Evolutionary conservation across 2,329 filamentous ascomycete genomes (phyloP).

Genomic region (Cytospora piceicola): DNA sequence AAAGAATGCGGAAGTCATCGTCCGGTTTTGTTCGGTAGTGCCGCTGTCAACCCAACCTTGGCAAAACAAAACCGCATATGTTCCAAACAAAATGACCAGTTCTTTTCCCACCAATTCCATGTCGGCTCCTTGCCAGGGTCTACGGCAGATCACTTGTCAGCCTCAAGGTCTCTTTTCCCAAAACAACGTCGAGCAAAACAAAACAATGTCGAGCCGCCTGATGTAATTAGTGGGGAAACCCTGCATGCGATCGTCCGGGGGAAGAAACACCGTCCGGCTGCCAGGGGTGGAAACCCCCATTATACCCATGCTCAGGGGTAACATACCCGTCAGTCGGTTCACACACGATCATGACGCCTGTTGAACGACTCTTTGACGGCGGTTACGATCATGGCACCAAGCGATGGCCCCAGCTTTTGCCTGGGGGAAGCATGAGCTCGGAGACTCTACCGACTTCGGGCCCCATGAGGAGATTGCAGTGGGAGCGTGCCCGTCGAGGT

Average conservation of each 20-base stretch:
- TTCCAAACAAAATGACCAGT: conserved; percentile 23
- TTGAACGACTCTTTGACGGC: conserved; percentile 14
- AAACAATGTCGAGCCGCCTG: not conserved
- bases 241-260: conserved; percentile 17
- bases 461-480: conserved; percentile 27
- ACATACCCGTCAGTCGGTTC: conserved; percentile 3
- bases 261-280: conserved; percentile 7
- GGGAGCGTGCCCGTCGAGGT: conserved; percentile 16
- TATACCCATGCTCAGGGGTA: conserved; percentile 21
- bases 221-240: conserved; percentile 8
- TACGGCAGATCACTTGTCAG: not conserved
- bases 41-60: conserved; percentile 14
- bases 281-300: conserved; percentile 7
- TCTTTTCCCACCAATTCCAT: conserved; percentile 26
- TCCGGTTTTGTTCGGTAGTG: conserved; percentile 5
- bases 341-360: conserved; percentile 15
- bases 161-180: conserved; percentile 5
- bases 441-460: conserved; percentile 4
- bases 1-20: conserved; percentile 11
- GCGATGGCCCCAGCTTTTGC: not conserved
- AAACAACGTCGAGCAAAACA: too few species aligned
- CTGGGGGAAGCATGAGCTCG: conserved; percentile 8
- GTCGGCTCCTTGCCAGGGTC: conserved; percentile 10
- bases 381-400: conserved; percentile 8
- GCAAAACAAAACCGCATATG: conserved; percentile 26